phyloP scores from a whole-genome alignment of 2,329 filamentous ascomycete genomes.

The Fusarium armeniacum region DNA sequence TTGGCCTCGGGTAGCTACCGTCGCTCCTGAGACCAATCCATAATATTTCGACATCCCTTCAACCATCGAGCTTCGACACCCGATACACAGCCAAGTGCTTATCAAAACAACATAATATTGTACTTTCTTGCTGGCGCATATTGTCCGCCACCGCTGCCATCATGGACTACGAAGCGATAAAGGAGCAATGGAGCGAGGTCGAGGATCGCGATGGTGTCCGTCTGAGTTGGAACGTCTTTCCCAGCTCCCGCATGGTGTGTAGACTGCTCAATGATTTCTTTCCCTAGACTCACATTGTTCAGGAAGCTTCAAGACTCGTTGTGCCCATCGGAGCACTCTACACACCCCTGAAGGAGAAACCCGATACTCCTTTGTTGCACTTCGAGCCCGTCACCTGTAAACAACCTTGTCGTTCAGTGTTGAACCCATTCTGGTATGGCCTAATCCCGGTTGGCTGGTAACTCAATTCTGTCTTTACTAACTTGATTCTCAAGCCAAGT shows the following conservation, averaged over 20 bases:
- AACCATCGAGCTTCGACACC: not conserved
- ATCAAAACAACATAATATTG: not conserved
- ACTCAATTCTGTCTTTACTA: slow-evolving; percentile 35
- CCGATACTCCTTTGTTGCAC: slow-evolving; percentile 87
- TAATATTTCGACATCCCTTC: slow-evolving; percentile 1
- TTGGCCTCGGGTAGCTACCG: slow-evolving; percentile 2
- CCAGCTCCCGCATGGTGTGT: slow-evolving; percentile 93
- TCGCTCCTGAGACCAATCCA: slow-evolving; percentile 6
- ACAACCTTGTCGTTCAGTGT: slow-evolving; percentile 91
- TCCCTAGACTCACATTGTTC: slow-evolving; percentile 24
- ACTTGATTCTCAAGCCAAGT: slow-evolving; percentile 72
- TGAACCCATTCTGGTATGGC: slow-evolving; percentile 93
- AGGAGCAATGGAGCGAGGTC: slow-evolving; percentile 96
- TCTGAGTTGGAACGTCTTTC: slow-evolving; percentile 98
- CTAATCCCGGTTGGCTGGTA: not conserved
- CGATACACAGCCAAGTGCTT: not conserved
- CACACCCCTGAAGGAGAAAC: slow-evolving; percentile 95
- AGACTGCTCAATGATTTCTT: slow-evolving; percentile 28
- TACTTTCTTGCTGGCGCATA: not conserved
- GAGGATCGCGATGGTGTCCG: slow-evolving; percentile 97
- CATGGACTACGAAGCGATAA: slow-evolving; percentile 94
- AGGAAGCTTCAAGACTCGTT: slow-evolving; percentile 95
- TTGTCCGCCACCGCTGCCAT: not conserved
- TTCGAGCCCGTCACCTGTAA: slow-evolving; percentile 99
- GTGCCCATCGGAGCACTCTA: slow-evolving; percentile 97